Base-by-base conservation (phyloP, 768 basidiomycete genomes). In the Galerina marginata region DNA sequence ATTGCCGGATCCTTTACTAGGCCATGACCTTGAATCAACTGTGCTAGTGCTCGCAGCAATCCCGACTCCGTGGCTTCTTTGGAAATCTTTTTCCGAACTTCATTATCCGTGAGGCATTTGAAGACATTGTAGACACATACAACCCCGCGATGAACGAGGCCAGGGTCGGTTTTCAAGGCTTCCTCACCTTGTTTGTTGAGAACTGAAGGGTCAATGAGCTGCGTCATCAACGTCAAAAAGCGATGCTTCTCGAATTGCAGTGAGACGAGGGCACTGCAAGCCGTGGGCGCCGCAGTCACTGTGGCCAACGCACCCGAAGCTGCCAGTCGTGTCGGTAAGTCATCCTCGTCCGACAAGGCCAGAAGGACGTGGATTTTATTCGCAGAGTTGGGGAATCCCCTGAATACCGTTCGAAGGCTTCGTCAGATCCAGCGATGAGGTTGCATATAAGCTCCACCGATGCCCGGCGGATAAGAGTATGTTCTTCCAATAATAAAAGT, bases 391-490 rank as follows among this genome's bases (percentile, higher is more conserved):
- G 74, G 16, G 74, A 75, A 36, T 72, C 72, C 25, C 85, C 86
- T 9, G 84, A 85, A 70, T 91, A 96, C 64, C 83, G 82, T 61
- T 86, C 83, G 71, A 94, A 96, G 5, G 90, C 85, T 4, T 80
- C 79, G 46, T 95, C 91, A 14, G 89, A 88, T 6, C 90, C 91
- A 2, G 81, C 84, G 40, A 95, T 82, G 12, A 99, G 82, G 75
- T 99, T 99, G 81, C 96, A 99, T 3, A 95, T 77, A 29, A 99
- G 83, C 75, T 99, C 95, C 55, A 88, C 89, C 2, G 96, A 88
- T 2, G 97, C 96, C 59, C 97, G 81, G 14, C 94, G 86, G 55
- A 97, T 80, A 58, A 99, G 80, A 0, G 73, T 75, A 72, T 96
- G 91, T 54, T 95, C 93, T 67, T 96, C 93, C 9, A 95, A 76